Evolutionary conservation across 163 green algal genomes (phyloP).

Genomic region (Prototheca wickerhamii): DNA sequence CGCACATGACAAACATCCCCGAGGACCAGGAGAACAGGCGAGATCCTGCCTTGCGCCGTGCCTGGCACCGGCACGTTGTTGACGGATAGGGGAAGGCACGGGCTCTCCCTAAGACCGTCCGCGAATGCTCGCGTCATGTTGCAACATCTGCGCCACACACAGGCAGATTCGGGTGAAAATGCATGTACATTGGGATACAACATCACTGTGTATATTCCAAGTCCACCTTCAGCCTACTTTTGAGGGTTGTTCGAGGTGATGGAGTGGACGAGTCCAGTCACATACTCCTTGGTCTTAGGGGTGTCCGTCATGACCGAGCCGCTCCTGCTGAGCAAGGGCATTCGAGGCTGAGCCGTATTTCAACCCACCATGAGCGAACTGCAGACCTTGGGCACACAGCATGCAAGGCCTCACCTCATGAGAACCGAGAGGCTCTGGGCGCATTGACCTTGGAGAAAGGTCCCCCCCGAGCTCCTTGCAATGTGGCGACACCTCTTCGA

Average conservation of each 20-base stretch:
- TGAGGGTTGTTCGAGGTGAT: too few relatives aligned
- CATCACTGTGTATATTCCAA: not conserved
- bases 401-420: not conserved
- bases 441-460: not conserved
- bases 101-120: not conserved
- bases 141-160: not conserved
- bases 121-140: not conserved
- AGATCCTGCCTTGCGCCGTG: too few relatives aligned
- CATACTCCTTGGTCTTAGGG: too few relatives aligned
- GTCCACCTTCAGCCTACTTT: too few relatives aligned
- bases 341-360: too few relatives aligned
- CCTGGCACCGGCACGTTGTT: not conserved
- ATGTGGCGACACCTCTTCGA: not conserved
- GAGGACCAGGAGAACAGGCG: too few relatives aligned
- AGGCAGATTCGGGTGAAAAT: not conserved
- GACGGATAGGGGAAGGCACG: not conserved
- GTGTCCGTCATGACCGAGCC: too few relatives aligned
- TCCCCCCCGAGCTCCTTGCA: not conserved
- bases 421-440: not conserved
- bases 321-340: too few relatives aligned
- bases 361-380: too few relatives aligned
- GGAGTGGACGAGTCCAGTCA: too few relatives aligned
- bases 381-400: not conserved
- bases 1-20: too few relatives aligned
- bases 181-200: not conserved